Evolutionary conservation across 768 basidiomycete genomes (phyloP).

Genomic region (Coprinopsis cinerea): DNA sequence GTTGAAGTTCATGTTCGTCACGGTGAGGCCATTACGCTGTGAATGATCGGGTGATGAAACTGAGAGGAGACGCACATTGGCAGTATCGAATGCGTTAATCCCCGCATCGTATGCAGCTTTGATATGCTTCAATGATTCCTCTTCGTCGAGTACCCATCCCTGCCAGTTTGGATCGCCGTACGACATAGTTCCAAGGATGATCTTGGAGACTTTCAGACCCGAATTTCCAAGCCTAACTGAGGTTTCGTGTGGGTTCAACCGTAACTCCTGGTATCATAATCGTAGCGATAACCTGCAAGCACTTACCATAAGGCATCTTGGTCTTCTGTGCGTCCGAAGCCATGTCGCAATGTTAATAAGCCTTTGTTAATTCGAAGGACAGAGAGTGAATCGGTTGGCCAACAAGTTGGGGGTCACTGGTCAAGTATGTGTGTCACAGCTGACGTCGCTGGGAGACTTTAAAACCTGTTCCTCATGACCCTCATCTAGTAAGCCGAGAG

Average conservation of each 20-base stretch:
- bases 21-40: not conserved
- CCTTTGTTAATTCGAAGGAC: too few species aligned
- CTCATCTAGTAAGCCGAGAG: too few species aligned
- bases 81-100: slow-evolving; percentile 58
- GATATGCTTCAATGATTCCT: slow-evolving; percentile 48
- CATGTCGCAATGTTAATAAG: too few species aligned
- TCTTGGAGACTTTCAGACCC: slow-evolving; percentile 57
- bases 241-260: not conserved
- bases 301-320: too few species aligned
- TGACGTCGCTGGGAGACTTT: too few species aligned
- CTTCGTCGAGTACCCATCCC: slow-evolving; percentile 39
- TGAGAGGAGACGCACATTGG: slow-evolving; percentile 27
- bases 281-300: too few species aligned
- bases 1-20: not conserved
- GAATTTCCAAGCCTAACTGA: slow-evolving; percentile 48
- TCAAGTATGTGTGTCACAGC: too few species aligned
- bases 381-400: too few species aligned
- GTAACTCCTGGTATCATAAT: too few species aligned
- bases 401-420: too few species aligned
- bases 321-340: too few species aligned
- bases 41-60: slow-evolving; percentile 2
- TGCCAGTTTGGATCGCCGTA: slow-evolving; percentile 52
- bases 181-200: slow-evolving; percentile 62
- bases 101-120: slow-evolving; percentile 50
- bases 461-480: too few species aligned